Evolutionary conservation across 2,329 filamentous ascomycete species (phyloP).

Genomic region (Shiraia sp.): DNA sequence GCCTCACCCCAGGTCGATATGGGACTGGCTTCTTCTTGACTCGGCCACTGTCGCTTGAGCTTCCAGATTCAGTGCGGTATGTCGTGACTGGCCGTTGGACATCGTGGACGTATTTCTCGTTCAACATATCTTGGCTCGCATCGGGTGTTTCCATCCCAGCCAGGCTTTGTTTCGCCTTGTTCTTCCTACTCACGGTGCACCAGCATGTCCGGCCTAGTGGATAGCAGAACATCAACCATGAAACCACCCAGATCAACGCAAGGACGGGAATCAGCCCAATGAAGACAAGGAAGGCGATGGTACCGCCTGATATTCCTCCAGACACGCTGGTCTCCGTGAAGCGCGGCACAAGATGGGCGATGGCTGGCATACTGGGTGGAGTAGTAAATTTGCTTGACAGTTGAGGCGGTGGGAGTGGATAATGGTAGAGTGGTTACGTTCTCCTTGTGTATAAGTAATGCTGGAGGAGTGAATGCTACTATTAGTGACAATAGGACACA

Average conservation of each 20-base stretch:
- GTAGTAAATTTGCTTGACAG: no score
- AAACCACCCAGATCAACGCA: conserved; percentile 25
- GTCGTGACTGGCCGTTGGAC: conserved; percentile 15
- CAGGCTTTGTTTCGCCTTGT: conserved; percentile 5
- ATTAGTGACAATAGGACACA: neutral
- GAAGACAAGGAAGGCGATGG: conserved; percentile 29
- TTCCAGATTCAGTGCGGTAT: conserved; percentile 18
- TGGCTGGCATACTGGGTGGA: conserved; percentile 17
- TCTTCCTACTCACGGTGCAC: conserved; percentile 26
- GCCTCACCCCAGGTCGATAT: neutral
- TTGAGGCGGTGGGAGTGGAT: no score
- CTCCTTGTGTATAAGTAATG: no score
- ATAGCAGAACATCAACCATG: conserved; percentile 35
- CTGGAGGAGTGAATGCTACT: neutral
- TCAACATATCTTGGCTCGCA: conserved; percentile 11
- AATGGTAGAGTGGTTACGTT: neutral
- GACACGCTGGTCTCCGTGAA: conserved; percentile 11
- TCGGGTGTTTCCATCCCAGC: conserved; percentile 4
- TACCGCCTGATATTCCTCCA: conserved; percentile 17
- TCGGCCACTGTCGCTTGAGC: conserved; percentile 10
- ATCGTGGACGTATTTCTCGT: conserved; percentile 17
- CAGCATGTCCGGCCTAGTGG: conserved; percentile 27
- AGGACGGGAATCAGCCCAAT: conserved; percentile 30
- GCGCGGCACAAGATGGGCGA: conserved; percentile 18
- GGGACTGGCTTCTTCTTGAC: conserved; percentile 2